Conservation (phyloP, 768 basidiomycete species). For the Mycena amicta region DNA sequence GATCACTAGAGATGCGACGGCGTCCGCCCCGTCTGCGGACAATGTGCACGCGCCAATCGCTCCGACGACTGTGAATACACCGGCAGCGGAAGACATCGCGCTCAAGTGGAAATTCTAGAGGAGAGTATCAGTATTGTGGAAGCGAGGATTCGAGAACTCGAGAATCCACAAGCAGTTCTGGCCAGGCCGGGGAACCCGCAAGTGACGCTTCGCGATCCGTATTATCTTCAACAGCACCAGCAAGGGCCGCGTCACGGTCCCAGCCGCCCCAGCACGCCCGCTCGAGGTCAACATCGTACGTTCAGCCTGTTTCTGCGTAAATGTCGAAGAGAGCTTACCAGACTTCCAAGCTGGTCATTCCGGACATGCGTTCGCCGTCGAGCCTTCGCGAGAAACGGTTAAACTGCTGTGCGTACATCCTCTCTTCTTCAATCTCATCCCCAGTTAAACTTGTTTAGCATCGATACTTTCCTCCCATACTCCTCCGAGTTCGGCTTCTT, state of each 20-base stretch:
- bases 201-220: not conserved
- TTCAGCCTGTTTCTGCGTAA: too few species aligned
- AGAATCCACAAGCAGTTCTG: not conserved
- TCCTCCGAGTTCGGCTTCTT: not conserved
- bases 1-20: not conserved
- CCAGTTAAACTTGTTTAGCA: not conserved
- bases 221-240: not conserved
- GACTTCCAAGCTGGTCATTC: too few species aligned
- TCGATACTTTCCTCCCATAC: not conserved
- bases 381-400: not conserved
- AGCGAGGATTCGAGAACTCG: not conserved
- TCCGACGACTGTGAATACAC: not conserved
- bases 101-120: not conserved
- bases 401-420: not conserved
- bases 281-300: too few species aligned
- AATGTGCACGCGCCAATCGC: not conserved
- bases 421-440: not conserved
- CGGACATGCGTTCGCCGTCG: too few species aligned
- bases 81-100: not conserved
- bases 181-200: not conserved
- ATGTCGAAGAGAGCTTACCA: too few species aligned
- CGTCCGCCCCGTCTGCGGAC: not conserved
- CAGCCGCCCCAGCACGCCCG: too few species aligned
- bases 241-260: not conserved
- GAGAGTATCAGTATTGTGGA: not conserved